phyloP scores from a whole-genome alignment of 352 stramenopile species.

The Globisporangium irregulare region DNA sequence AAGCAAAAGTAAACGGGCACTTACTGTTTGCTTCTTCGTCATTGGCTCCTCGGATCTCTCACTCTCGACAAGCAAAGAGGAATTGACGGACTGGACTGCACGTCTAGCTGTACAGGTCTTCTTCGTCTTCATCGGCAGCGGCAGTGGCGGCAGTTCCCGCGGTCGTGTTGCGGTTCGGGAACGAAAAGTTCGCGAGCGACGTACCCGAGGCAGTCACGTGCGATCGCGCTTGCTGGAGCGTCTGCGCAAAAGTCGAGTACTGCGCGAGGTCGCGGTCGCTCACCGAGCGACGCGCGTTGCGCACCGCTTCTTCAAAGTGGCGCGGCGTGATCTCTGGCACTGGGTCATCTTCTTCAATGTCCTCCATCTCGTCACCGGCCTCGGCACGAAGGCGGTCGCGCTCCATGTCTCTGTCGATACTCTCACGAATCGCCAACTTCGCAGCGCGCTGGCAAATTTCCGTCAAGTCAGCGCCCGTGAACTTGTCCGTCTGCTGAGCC shows the following conservation, averaged over 20 bases:
- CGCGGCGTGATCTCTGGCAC: slow-evolving; percentile 93
- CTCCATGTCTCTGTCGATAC: slow-evolving; percentile 98
- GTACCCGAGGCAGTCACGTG: slow-evolving; percentile 91
- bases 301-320: slow-evolving; percentile 98
- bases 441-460: slow-evolving; percentile 99
- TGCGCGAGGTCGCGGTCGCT: slow-evolving; percentile 97
- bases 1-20: background rate
- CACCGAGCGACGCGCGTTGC: slow-evolving; percentile 96
- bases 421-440: slow-evolving; percentile 99
- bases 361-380: slow-evolving; percentile 84
- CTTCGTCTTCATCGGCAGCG: slow-evolving; percentile 91
- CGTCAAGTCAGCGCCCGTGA: slow-evolving; percentile 99
- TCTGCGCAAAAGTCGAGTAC: slow-evolving; percentile 86
- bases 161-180: slow-evolving; percentile 77
- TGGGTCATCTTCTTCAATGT: slow-evolving; percentile 94
- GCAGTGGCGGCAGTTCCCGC: slow-evolving; percentile 37
- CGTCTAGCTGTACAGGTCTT: slow-evolving; percentile 97
- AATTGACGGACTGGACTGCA: slow-evolving; percentile 7
- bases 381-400: slow-evolving; percentile 93
- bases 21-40: background rate
- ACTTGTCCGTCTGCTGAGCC: slow-evolving; percentile 97
- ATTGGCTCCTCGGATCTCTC: background rate
- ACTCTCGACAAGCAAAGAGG: background rate
- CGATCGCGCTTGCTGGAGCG: slow-evolving; percentile 95
- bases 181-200: slow-evolving; percentile 96